Evolutionary conservation across 164 flowering plant genomes (phyloP).

Genomic region (Annona cherimola): DNA sequence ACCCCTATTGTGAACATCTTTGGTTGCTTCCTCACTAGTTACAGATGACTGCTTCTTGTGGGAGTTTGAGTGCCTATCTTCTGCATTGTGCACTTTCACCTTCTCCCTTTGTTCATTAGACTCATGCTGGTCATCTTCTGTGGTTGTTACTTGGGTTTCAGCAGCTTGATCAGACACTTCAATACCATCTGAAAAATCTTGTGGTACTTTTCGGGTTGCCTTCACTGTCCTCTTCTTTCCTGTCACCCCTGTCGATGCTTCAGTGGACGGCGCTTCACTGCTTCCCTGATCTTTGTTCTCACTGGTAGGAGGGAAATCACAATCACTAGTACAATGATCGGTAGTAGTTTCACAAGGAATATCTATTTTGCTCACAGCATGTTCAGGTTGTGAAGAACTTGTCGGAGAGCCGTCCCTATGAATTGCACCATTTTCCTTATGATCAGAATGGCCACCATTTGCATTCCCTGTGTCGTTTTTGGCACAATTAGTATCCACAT

Average conservation of each 20-base stretch:
- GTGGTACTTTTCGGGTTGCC: slow-evolving; percentile 6
- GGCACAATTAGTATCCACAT: slow-evolving; percentile 14
- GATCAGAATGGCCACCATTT: slow-evolving; percentile 13
- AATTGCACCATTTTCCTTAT: slow-evolving; percentile 5
- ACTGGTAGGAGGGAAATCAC: slow-evolving; percentile 5
- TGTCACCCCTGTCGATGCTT: slow-evolving; percentile 6
- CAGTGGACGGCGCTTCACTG: slow-evolving; percentile 15
- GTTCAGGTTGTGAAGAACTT: slow-evolving; percentile 12
- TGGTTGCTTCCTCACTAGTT: slow-evolving; percentile 27
- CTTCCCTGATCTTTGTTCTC: slow-evolving; percentile 10
- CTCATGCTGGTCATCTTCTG: slow-evolving; percentile 11
- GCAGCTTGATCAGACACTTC: slow-evolving; percentile 18
- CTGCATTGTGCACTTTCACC: slow-evolving; percentile 16
- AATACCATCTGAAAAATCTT: slow-evolving; percentile 10
- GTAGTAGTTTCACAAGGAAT: slow-evolving; percentile 13
- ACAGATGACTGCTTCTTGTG: slow-evolving; percentile 21
- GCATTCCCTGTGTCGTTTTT: slow-evolving; percentile 10
- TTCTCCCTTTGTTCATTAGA: slow-evolving; percentile 12
- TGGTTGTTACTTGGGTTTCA: slow-evolving; percentile 17
- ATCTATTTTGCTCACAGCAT: slow-evolving; percentile 12
- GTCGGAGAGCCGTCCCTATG: slow-evolving; percentile 7
- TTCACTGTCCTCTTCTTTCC: slow-evolving; percentile 13
- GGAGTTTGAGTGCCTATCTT: slow-evolving; percentile 5
- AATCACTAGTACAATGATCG: slow-evolving; percentile 9
- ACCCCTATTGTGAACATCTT: slow-evolving; percentile 31